Conservation (phyloP, 257 asterid species). For the Solanum bukasovii region DNA sequence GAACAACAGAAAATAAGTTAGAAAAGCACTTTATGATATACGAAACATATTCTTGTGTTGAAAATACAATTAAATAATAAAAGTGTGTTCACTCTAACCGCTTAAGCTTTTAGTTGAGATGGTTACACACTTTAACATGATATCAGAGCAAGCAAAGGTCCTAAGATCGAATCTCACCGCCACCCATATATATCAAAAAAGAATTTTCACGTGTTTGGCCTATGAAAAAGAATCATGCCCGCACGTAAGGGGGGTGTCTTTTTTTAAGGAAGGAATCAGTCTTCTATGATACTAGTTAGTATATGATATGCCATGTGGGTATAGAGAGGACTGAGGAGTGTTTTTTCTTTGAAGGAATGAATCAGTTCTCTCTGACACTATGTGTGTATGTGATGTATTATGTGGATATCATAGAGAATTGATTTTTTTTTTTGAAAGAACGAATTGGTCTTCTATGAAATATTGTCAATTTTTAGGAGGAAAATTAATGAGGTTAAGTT, state of each 20-base stretch:
- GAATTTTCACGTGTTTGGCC: background rate
- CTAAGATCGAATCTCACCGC: too few relatives aligned
- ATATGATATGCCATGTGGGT: background rate
- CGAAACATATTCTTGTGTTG: background rate
- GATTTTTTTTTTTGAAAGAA: background rate
- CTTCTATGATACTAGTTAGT: background rate
- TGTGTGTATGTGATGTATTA: background rate
- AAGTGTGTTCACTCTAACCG: background rate
- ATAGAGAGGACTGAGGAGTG: background rate
- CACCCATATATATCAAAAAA: background rate
- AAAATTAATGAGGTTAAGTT: background rate
- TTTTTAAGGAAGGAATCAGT: background rate
- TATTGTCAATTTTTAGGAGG: background rate
- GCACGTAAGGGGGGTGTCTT: background rate
- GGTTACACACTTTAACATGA: too few relatives aligned
- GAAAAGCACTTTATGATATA: background rate
- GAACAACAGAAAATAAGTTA: background rate
- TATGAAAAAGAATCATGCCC: background rate
- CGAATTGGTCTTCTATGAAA: background rate
- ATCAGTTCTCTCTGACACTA: background rate
- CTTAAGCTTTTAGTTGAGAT: too few relatives aligned
- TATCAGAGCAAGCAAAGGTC: too few relatives aligned
- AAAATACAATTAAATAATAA: too few relatives aligned
- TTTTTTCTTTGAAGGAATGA: background rate
- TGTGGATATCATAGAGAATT: background rate